These are phyloP conservation scores for Silene uniflora DNA, from an alignment of 148 eudicot genomes.

Conservation along the genomic window DNA sequence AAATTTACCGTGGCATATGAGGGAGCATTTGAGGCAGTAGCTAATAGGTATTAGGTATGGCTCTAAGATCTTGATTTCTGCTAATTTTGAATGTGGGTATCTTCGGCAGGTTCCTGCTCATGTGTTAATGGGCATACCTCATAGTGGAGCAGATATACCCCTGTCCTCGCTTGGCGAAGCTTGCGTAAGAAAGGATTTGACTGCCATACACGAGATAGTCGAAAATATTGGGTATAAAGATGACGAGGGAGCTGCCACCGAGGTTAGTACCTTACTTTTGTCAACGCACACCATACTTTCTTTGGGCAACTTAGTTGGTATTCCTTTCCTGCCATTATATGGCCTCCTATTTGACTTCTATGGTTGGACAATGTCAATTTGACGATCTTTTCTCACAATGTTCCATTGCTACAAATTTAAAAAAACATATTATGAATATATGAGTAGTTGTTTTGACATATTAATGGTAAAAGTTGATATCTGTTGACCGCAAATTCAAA, in stretches of 20 bases:
- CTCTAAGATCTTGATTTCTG: background rate
- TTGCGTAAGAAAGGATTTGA: constrained; percentile 81
- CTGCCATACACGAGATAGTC: constrained; percentile 79
- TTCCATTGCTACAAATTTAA: too few relatives aligned
- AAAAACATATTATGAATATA: background rate
- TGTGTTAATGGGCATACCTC: constrained; percentile 73
- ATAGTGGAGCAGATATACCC: constrained; percentile 51
- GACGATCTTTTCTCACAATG: too few relatives aligned
- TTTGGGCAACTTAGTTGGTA: background rate
- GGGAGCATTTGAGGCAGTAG: background rate
- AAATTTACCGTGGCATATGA: background rate
- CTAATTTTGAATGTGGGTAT: background rate
- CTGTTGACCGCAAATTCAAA: too few relatives aligned
- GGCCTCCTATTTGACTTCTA: too few relatives aligned
- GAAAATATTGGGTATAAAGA: constrained; percentile 83
- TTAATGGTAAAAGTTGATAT: too few relatives aligned
- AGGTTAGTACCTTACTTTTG: constrained; percentile 49
- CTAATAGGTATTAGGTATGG: background rate
- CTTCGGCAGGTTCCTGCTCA: constrained; percentile 75
- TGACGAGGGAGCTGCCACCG: constrained; percentile 96
- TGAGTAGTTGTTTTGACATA: background rate
- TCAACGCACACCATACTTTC: background rate
- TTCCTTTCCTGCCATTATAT: too few relatives aligned
- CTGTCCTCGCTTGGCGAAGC: constrained; percentile 88
- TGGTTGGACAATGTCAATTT: too few relatives aligned